Evolutionary conservation across 345 rosid genomes (phyloP), one percentile per base, ranked within the genome.

Genomic region (Pseudoturritis turrita): DNA sequence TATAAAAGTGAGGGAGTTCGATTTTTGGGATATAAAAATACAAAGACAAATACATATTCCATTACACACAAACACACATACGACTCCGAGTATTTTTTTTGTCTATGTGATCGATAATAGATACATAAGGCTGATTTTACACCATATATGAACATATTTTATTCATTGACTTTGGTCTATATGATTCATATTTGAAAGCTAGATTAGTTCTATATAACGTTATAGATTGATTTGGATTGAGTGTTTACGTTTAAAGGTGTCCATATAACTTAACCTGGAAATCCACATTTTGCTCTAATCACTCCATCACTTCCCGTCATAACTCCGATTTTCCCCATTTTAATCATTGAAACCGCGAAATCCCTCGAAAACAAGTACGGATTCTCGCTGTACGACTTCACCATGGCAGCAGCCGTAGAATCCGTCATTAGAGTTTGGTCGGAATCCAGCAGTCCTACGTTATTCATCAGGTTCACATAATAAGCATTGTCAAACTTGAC

Each of bases 321-420:
- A 29, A 89, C 70, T 13, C 94, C 96, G 2, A 90, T 51, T 11
- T 80, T 85, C 6, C 86, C 82, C 43, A 89, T 69, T 85, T 86
- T 89, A 17, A 80, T 81, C 98, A 90, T 90, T 1, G 97, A 90
- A 15, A 82, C 70, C 11, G 83, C 88, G 10, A 90, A 89, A 64
- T 90, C 94, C 50, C 28, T 82, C 21, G 72, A 74, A 78, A 90
- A 89, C 33, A 80, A 78, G 65, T 54, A 80, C 0, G 84, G 86
- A 44, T 85, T 67, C 35, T 67, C 50, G 40, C 87, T 81, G 19
- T 90, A 93, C 4, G 86, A 74, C 29, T 71, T 80, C 10, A 87
- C 96, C 67, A 87, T 21, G 4, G 84, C 77, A 1, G 88, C 80
- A 9, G 97, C 70, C 1, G 33, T 85, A 3, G 85, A 29, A 60